phyloP scores from a whole-genome alignment of 306 rosid species.

The Sindora glabra region DNA sequence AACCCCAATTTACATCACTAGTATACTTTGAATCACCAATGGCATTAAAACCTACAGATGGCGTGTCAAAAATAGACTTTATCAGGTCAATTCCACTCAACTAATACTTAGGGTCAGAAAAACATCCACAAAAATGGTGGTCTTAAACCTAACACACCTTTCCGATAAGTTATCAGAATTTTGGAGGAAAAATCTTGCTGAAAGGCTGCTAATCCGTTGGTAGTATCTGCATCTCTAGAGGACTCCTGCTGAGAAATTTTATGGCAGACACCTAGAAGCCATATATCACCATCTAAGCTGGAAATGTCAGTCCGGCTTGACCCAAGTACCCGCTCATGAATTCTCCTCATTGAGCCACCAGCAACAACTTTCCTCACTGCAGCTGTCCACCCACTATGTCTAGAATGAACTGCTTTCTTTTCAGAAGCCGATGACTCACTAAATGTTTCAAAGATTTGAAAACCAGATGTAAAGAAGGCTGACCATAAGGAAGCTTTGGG shows the following conservation, averaged over 20 bases:
- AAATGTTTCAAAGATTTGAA: conserved; percentile 62
- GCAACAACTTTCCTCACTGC: conserved; percentile 65
- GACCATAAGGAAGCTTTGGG: conserved; percentile 71
- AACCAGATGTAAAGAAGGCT: conserved; percentile 67
- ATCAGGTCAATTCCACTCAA: conserved; percentile 2
- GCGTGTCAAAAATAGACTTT: conserved; percentile 1
- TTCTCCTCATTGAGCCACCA: conserved; percentile 74
- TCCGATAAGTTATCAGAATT: conserved; percentile 82
- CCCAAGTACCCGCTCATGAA: conserved; percentile 78
- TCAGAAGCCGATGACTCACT: conserved; percentile 62
- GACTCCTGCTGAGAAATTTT: conserved; percentile 46
- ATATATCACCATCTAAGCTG: conserved; percentile 71
- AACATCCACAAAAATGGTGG: conserved; percentile 1
- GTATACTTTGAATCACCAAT: conserved; percentile 79
- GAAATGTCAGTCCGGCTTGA: conserved; percentile 57
- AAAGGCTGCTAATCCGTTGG: conserved; percentile 42
- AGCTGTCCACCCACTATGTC: conserved; percentile 70
- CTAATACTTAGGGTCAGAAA: not conserved
- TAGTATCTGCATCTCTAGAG: conserved; percentile 37
- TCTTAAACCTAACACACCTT: conserved; percentile 44
- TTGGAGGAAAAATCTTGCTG: conserved; percentile 76
- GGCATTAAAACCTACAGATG: conserved; percentile 59
- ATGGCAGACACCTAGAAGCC: conserved; percentile 91
- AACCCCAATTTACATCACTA: conserved; percentile 93
- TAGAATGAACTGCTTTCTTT: conserved; percentile 56